Base-by-base conservation (phyloP, 2,329 filamentous ascomycete genomes). In the Camptophora hylomeconis region DNA sequence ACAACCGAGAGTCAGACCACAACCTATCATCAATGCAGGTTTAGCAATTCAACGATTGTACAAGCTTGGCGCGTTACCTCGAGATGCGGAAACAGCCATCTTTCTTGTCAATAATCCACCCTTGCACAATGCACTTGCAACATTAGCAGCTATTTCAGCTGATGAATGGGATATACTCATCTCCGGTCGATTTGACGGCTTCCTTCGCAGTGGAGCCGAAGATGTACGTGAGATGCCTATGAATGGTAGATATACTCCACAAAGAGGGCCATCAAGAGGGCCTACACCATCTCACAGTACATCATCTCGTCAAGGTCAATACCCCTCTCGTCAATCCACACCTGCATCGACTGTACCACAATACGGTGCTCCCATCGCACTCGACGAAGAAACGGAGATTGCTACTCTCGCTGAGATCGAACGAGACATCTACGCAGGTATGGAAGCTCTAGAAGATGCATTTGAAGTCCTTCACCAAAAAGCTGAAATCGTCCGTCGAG, bases 161-260 rank as follows among this genome's bases (percentile, higher is more conserved):
- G 80, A 81, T n/a, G 87, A 95, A 54, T 95, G 87, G 87, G 87
- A 94, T 38, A 92, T 95, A 31, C 65, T 95, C 8, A 82, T 79
- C 4, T 94, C 87, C 0, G 87, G 87, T 16, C 79, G 87, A 16
- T 95, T 95, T 45, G 86, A 94, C 48, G 87, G 87, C 3, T 95
- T 95, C 56, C 65, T 94, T 12, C 92, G 87, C 73, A 92, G 83
- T 24, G 87, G 87, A 13, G 83, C 82, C 5, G 86, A 94, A 40
- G 62, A 68, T 47, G 7, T 45, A 56, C 6, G 34, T n/a, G 10
- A 36, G 13, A 18, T 14, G 10, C 21, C 26, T 13, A 26, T 49
- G 10, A 50, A 53, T 8, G 47, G 58, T 24, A 32, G 35, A 7
- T 37, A 36, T 9, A 41, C 37, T 15, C 38, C 38, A 21, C 11